These are phyloP conservation scores for Pichia eremophila DNA, from an alignment of 805 yeast species.

Conservation along the genomic window DNA sequence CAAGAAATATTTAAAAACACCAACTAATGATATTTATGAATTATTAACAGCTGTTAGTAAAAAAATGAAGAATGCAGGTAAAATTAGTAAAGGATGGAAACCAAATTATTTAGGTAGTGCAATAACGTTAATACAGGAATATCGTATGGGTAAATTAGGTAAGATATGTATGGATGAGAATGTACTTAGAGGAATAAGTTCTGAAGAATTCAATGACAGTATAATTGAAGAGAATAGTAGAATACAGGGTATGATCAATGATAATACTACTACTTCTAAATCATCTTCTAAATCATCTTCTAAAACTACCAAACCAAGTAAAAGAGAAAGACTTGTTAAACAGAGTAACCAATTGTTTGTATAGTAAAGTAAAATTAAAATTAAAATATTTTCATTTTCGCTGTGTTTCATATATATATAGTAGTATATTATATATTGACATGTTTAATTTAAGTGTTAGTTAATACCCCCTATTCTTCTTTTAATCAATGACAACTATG, in stretches of 20 bases:
- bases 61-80: slow-evolving; percentile 22
- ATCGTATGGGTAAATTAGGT: slow-evolving; percentile 47
- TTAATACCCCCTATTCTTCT: no score
- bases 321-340: not conserved
- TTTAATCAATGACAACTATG: slow-evolving; percentile 34
- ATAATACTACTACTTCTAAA: no score
- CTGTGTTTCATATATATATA: not conserved
- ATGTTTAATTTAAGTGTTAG: not conserved
- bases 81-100: slow-evolving; percentile 19
- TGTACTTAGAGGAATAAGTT: slow-evolving; percentile 1
- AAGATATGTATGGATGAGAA: slow-evolving; percentile 23
- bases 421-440: not conserved
- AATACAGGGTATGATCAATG: not conserved
- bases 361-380: no score
- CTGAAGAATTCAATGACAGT: slow-evolving; percentile 6
- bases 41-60: slow-evolving; percentile 43
- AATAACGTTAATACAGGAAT: slow-evolving; percentile 48
- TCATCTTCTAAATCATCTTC: no score
- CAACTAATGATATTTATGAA: slow-evolving; percentile 64
- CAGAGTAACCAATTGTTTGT: slow-evolving; percentile 3
- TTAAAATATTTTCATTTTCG: no score
- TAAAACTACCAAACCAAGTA: not conserved
- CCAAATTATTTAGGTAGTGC: slow-evolving; percentile 56
- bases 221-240: slow-evolving; percentile 11
- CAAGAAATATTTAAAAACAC: slow-evolving; percentile 39